Base-by-base conservation (phyloP, 768 basidiomycete species). In the Xerocomus potaroensis region DNA sequence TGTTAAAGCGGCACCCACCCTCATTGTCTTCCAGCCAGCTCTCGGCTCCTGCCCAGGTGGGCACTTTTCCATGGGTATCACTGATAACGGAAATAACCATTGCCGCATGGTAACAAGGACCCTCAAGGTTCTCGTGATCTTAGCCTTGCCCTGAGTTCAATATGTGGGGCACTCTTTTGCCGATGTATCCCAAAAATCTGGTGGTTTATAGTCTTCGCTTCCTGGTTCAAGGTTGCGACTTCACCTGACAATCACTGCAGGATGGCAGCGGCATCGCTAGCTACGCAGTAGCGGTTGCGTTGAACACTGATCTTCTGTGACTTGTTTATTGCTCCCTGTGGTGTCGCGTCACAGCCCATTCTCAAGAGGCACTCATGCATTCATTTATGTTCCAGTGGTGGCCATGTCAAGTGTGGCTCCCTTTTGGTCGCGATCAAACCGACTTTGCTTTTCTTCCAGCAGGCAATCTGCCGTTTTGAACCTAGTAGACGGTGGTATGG, bases 41-140 rank as follows among this genome's bases (percentile, higher is more conserved):
- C 19, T 36, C 18, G 36, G 22, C 21, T 8, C 15, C 38, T 39
- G 11, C 26, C n/a, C 16, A 10, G 30, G 7, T 26, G 26, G 10
- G 16, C 40, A 31, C 19, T 19, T 34, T 34, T 27, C 33, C 33
- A 16, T 34, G n/a, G 32, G 15, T n/a, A 22, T 33, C 27, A 48
- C 7, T 22, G 59, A 62, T 62, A 64, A 50, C 61, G 61, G 61
- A 62, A 52, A 62, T 62, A 54, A 31, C 41, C 5, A 54, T 30
- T 33, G 19, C 49, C 53, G 45, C 54, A 51, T 56, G 58, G 41
- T 41, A n/a, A n/a, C n/a, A n/a, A n/a, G n/a, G 31, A 33, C 26
- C 7, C 16, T 38, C n/a, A 32, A 27, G n/a, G 16, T 16, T 19
- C 32, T 9, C 14, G 32, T 32, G 22, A 18, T 35, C 42, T 7